Evolutionary conservation across 345 rosid species (phyloP), one percentile per base, ranked within the genome.

Genomic region (Brassica cretica): DNA sequence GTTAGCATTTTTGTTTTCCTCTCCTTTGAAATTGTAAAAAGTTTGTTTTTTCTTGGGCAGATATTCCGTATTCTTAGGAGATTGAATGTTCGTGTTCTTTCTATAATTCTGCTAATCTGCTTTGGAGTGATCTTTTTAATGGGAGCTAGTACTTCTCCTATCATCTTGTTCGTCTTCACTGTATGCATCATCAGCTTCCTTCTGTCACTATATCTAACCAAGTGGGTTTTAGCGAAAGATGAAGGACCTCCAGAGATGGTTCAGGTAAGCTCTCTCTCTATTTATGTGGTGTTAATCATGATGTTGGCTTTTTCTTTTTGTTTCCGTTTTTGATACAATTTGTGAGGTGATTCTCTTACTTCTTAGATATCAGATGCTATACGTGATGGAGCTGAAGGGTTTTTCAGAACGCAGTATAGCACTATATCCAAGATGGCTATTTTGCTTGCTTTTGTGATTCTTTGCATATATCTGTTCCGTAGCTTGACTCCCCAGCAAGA

Each of bases 311-410:
- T 11, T 68, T 75, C n/a, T 73, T 60, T 21, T 59, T 62, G 27
- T 63, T 62, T 16, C 18, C 11, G 4, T 59, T 14, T 66, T 68
- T 8, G 18, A 61, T 62, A 46, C 70, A 70, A 69, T 24, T 46
- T 77, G 41, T 80, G 72, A 85, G 66, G 82, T 73, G 74, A 75
- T 86, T 18, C 55, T 60, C 74, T 77, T 66, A 74, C 82, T 84
- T 35, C 64, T 66, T 81, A 95, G 99, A 93, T 95, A 88, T 91
- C 99, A 75, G 99, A 95, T 83, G 98, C 99, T 49, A 95, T 95
- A 81, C 97, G 97, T 56, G 99, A 95, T 83, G 99, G 98, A 77
- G 98, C 98, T 74, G 98, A 93, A 86, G 99, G 99, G 29, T 93
- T 90, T 85, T 91, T 95, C 79, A 93, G 97, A 88, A 95, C 98